Evolutionary conservation across 2,329 filamentous ascomycete species (phyloP), one percentile per base, ranked within the genome.

Genomic region (Hypoxylon sp.): DNA sequence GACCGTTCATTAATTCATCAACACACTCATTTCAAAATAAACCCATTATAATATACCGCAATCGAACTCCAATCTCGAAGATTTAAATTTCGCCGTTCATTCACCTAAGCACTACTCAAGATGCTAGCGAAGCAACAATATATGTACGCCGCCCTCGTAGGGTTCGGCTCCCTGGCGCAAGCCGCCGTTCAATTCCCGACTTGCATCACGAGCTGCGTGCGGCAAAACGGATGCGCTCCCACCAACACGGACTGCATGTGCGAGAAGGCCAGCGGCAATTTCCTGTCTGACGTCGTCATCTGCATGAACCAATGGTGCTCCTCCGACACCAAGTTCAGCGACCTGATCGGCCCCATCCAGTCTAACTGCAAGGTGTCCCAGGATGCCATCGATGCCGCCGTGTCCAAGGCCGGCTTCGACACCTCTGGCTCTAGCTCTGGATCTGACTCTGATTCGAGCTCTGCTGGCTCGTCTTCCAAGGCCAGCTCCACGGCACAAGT

Each of bases 261-360:
- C 75, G 73, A 74, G 61, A 74, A 75, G 19, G 78, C 79, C 5
- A 65, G 64, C 24, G 75, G 71, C 1, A 74, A 73, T 35, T 79
- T 83, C 59, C 77, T 84, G 5, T 75, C 78, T 14, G 76, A 79
- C 42, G 77, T 80, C 31, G 74, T 80, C 14, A 74, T 74, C n/a
- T 83, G 82, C 73, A 79, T 80, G 73, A 80, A 78, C 73, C 74
- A 76, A 63, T 76, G 76, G 67, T 84, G 82, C 74, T 63, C 75
- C 13, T 60, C 76, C 22, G 71, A 76, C 47, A 70, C 82, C 31
- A 77, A 76, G 52, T 76, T 78, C 26, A 69, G 71, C 26, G 70
- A 76, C 31, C 75, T 83, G 54, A 66, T 83, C 37, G 69, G 65
- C 19, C 76, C 78, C 33, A 71, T 83, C 33, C 68, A 77, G 65